Evolutionary conservation across 352 stramenopile genomes (phyloP), one percentile per base, ranked within the genome.

Genomic region (Globisporangium middletonii): DNA sequence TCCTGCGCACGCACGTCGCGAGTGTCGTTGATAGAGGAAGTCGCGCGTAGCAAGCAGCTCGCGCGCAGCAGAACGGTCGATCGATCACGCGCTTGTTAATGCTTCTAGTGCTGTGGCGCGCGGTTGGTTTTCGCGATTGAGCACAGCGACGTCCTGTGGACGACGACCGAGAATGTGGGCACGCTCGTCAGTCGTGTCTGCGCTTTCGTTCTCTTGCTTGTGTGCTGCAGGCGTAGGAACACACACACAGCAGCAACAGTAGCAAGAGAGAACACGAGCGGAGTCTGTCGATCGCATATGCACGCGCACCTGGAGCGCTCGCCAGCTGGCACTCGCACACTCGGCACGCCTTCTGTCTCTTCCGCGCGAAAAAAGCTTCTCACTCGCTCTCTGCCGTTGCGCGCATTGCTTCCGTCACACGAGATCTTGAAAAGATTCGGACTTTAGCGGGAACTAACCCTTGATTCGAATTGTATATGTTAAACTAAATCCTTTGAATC

Each of bases 351-450:
- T n/a, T 12, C 13, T 45, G 15, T 37, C 47, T 53, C 57, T 56
- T 48, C 38, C 50, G 50, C 42, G 15, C 50, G 35, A 51, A 38
- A 35, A 46, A 46, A 50, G 30, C 54, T 59, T 52, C 38, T 48
- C 13, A 19, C 57, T 50, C 42, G 42, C 56, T 50, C 57, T 63
- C 49, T 63, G 49, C 51, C 49, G 30, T 38, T 4, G 11, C 45
- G n/a, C 44, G 28, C 18, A 53, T 53, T 26, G 45, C 26, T 53
- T 53, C 15, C 35, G 45, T 55, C 16, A 16, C 53, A 55, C 37
- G 28, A 57, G 41, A 63, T 58, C 50, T 63, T 63, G 50, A 58
- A 58, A 63, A 57, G 50, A 57, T 63, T 63, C 50, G 50, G 42
- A 58, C 33, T 53, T 63, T 41, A 53, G 28, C 50, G 57, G 19